These are phyloP conservation scores for Rhazya stricta DNA, from an alignment of 257 asterid genomes.

Conservation along the genomic window DNA sequence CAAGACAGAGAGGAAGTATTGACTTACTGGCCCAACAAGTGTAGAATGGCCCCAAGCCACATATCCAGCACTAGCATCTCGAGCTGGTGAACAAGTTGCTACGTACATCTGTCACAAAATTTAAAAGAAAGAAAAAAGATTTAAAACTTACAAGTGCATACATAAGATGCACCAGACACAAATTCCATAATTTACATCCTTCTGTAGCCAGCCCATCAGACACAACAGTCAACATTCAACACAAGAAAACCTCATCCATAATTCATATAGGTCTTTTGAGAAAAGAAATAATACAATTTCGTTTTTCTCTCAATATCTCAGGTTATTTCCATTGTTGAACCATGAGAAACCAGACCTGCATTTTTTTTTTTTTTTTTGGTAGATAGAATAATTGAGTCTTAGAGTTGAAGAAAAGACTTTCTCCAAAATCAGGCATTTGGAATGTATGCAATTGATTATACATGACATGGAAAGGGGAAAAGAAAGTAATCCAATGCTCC, in stretches of 20 bases:
- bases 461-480: neutral
- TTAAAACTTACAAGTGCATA: neutral
- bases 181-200: neutral
- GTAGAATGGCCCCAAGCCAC: conserved; percentile 99
- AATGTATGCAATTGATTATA: neutral
- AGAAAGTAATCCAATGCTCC: neutral
- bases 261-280: neutral
- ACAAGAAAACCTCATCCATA: neutral
- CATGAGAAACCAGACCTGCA: neutral
- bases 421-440: neutral
- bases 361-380: no score
- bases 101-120: conserved; percentile 61
- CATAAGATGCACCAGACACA: conserved; percentile 3
- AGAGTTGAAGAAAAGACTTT: neutral
- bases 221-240: conserved; percentile 5
- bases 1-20: neutral
- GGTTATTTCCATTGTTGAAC: neutral
- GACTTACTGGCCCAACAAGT: conserved; percentile 88
- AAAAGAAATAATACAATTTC: no score
- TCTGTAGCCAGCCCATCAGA: neutral
- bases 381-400: neutral
- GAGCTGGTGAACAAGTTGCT: conserved; percentile 97
- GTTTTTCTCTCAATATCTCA: neutral
- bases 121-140: conserved; percentile 12
- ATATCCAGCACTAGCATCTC: conserved; percentile 72